phyloP scores from a whole-genome alignment of 2,329 filamentous ascomycete genomes.

The Dothistroma pini region DNA sequence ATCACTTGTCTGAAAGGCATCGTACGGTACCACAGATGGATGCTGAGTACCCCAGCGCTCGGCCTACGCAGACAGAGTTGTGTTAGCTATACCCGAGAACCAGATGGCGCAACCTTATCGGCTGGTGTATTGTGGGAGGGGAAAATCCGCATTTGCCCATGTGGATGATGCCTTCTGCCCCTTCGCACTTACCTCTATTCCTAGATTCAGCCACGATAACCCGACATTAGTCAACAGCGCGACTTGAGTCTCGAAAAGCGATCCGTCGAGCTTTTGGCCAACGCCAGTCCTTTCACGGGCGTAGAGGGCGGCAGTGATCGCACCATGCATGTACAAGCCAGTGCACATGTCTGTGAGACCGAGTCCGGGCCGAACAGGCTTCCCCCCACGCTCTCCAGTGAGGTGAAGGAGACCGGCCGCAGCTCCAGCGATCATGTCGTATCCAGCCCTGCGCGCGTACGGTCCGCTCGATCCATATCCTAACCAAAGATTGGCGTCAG shows the following conservation, averaged over 20 bases:
- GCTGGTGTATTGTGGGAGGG: no score
- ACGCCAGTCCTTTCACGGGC: conserved; percentile 33
- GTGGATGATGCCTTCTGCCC: no score
- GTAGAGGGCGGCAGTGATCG: conserved; percentile 39
- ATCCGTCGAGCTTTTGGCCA: conserved; percentile 43
- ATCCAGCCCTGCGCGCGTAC: conserved; percentile 39
- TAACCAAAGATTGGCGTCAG: conserved; percentile 28
- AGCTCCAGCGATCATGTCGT: conserved; percentile 42
- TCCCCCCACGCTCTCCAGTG: conserved; percentile 38
- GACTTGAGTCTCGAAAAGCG: conserved; percentile 42
- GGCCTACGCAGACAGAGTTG: conserved; percentile 10
- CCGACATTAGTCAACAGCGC: conserved; percentile 40
- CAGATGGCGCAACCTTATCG: no score
- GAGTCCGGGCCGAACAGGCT: conserved; percentile 39
- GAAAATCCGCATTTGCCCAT: no score
- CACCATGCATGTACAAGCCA: conserved; percentile 41
- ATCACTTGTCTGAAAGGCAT: conserved; percentile 38
- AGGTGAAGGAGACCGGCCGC: conserved; percentile 42
- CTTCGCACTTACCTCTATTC: conserved; percentile 24
- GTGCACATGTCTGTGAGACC: conserved; percentile 43
- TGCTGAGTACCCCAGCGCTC: conserved; percentile 43
- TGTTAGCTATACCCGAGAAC: no score
- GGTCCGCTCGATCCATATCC: conserved; percentile 41
- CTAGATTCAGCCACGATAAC: conserved; percentile 36
- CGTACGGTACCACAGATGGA: conserved; percentile 44